Percentiles rank a stretch among this genome's conserved stretches.
Conservation (phyloP, 768 basidiomycete species). For the Coprinellus micaceus region DNA sequence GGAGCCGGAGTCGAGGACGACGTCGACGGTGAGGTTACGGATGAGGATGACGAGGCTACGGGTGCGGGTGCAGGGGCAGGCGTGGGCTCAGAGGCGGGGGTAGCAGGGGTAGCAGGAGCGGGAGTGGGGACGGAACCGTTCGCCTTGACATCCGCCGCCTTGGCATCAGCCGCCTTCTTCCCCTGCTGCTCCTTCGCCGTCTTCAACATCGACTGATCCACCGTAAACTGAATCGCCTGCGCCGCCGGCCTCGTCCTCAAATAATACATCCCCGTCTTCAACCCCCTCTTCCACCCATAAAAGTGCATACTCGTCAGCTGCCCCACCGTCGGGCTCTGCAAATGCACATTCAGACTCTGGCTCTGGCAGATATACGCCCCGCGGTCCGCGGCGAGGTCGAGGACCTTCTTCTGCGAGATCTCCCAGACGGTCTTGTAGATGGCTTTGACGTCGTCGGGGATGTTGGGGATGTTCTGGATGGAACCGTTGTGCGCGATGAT, state of each 20-base stretch:
- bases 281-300: slow-evolving; percentile 99
- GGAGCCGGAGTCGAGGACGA: slow-evolving; percentile 24
- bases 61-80: slow-evolving; percentile 28
- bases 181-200: slow-evolving; percentile 49
- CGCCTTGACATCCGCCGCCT: slow-evolving; percentile 22
- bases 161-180: slow-evolving; percentile 21
- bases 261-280: slow-evolving; percentile 99
- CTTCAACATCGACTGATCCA: slow-evolving; percentile 78
- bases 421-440: slow-evolving; percentile 99
- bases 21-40: slow-evolving; percentile 14
- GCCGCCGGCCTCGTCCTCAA: slow-evolving; percentile 92
- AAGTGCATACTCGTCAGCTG: slow-evolving; percentile 97
- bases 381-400: slow-evolving; percentile 98
- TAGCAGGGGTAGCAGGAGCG: slow-evolving; percentile 15
- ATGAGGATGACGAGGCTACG: slow-evolving; percentile 12
- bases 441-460: slow-evolving; percentile 89
- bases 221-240: slow-evolving; percentile 96
- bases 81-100: slow-evolving; percentile 21
- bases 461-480: slow-evolving; percentile 79
- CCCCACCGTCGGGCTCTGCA: slow-evolving; percentile 83
- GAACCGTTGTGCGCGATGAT: slow-evolving; percentile 96
- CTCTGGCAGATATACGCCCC: slow-evolving; percentile 97
- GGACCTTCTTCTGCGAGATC: slow-evolving; percentile 96
- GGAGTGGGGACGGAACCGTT: slow-evolving; percentile 31
- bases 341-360: slow-evolving; percentile 91